phyloP scores from a whole-genome alignment of 1,139 yeast genomes.

The Arxiozyma heterogenica region DNA sequence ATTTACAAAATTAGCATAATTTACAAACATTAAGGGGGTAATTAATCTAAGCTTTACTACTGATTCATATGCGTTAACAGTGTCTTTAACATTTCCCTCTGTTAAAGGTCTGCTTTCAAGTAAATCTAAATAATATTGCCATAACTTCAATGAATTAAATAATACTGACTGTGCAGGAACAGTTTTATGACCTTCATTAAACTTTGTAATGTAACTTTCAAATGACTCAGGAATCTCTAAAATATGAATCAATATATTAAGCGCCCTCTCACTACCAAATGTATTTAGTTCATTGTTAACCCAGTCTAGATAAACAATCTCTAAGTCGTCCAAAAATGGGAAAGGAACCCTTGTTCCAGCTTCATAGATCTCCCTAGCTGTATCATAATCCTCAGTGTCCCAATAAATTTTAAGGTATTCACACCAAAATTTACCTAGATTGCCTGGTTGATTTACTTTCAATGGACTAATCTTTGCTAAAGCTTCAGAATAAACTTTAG shows the following conservation, averaged over 20 bases:
- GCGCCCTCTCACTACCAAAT: conserved; percentile 45
- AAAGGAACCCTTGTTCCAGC: conserved; percentile 69
- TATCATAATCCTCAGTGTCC: conserved; percentile 42
- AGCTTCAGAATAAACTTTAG: conserved; percentile 58
- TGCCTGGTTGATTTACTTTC: conserved; percentile 37
- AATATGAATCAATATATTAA: conserved; percentile 45
- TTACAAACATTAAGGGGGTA: conserved; percentile 57
- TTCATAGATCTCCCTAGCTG: conserved; percentile 55
- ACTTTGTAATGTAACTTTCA: conserved; percentile 19
- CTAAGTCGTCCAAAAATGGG: conserved; percentile 52
- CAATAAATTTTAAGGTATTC: conserved; percentile 61
- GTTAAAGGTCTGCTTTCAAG: conserved; percentile 44
- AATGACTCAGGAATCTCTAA: conserved; percentile 36
- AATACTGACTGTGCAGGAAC: conserved; percentile 50
- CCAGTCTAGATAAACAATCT: conserved; percentile 66
- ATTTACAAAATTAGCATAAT: conserved; percentile 51
- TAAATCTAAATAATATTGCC: conserved; percentile 70
- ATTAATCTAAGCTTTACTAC: conserved; percentile 57
- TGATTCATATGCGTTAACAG: conserved; percentile 46
- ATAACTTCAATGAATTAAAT: conserved; percentile 52
- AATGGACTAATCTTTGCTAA: conserved; percentile 59
- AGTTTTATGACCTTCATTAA: conserved; percentile 21
- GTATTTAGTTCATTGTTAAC: conserved; percentile 44
- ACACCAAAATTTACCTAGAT: conserved; percentile 55
- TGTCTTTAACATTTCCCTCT: conserved; percentile 19